Conservation (phyloP, 1,139 yeast genomes). For the Blastobotrys aristatus region DNA sequence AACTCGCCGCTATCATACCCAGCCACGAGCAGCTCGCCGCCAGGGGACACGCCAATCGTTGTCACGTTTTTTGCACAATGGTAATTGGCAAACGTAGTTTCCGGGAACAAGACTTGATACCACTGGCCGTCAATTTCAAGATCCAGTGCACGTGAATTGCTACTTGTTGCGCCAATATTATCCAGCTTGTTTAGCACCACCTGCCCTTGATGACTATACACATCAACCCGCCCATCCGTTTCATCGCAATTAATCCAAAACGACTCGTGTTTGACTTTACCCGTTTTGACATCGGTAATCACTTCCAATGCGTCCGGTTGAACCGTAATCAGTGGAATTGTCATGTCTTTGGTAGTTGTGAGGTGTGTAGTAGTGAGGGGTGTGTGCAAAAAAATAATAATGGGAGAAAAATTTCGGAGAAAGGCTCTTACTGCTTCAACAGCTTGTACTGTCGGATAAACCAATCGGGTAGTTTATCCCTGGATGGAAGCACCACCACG, state of each 20-base stretch:
- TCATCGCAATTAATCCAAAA: slow-evolving; percentile 38
- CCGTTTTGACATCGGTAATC: slow-evolving; percentile 34
- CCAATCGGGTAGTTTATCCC: slow-evolving; percentile 65
- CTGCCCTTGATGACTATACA: slow-evolving; percentile 30
- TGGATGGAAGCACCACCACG: slow-evolving; percentile 47
- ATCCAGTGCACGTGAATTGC: slow-evolving; percentile 24
- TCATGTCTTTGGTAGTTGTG: slow-evolving; percentile 42
- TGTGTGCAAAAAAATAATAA: slow-evolving; percentile 49
- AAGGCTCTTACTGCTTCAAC: slow-evolving; percentile 51
- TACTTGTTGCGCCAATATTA: neutral
- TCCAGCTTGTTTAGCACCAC: slow-evolving; percentile 12
- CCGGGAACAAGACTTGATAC: slow-evolving; percentile 8
- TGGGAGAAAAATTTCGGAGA: slow-evolving; percentile 46
- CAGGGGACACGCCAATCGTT: slow-evolving; percentile 35
- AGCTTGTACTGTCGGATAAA: slow-evolving; percentile 53
- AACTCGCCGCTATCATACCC: slow-evolving; percentile 47
- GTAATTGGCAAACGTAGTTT: slow-evolving; percentile 5
- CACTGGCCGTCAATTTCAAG: neutral
- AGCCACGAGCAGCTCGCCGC: slow-evolving; percentile 32
- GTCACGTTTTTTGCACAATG: slow-evolving; percentile 21
- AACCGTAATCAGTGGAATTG: slow-evolving; percentile 33
- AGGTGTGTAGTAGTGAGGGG: slow-evolving; percentile 74
- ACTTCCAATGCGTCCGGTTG: slow-evolving; percentile 44
- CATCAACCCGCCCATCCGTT: slow-evolving; percentile 23
- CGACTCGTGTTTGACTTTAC: slow-evolving; percentile 25